phyloP scores from a whole-genome alignment of 164 flowering plant genomes.

The Pachysandra terminalis region DNA sequence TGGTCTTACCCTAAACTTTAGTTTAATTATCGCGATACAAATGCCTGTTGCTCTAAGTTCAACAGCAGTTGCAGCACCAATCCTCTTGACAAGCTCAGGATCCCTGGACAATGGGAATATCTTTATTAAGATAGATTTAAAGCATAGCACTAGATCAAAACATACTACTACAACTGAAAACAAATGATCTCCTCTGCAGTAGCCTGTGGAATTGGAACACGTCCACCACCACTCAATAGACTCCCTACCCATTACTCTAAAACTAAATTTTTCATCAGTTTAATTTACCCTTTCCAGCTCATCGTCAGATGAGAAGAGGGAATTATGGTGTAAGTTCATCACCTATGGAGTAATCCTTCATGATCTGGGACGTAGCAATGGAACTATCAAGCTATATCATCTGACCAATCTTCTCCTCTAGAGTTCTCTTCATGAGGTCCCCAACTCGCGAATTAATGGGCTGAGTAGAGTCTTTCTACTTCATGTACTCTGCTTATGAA shows the following conservation, averaged over 20 bases:
- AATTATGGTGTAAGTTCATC: background rate
- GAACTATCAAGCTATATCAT: slow-evolving; percentile 42
- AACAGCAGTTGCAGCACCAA: too few species aligned
- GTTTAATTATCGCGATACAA: slow-evolving; percentile 37
- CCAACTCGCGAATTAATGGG: slow-evolving; percentile 27
- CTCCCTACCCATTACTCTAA: slow-evolving; percentile 28
- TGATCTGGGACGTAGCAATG: slow-evolving; percentile 27
- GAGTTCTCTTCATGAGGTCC: slow-evolving; percentile 34
- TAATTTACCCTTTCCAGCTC: background rate
- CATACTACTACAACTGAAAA: too few species aligned
- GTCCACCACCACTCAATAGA: slow-evolving; percentile 51
- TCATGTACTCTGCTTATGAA: slow-evolving; percentile 19
- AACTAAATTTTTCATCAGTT: background rate
- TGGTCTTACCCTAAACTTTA: too few species aligned
- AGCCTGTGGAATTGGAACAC: slow-evolving; percentile 31
- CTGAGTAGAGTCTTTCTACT: slow-evolving; percentile 40
- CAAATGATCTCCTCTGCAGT: slow-evolving; percentile 25
- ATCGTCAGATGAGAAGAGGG: background rate
- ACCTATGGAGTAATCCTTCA: slow-evolving; percentile 39
- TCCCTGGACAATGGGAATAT: slow-evolving; percentile 25
- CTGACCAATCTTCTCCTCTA: slow-evolving; percentile 47
- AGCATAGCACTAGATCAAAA: background rate
- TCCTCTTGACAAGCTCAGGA: too few species aligned
- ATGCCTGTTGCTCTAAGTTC: slow-evolving; percentile 38
- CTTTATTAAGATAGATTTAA: background rate